Evolutionary conservation across 2,329 filamentous ascomycete species (phyloP).

Genomic region (Magnaporthiopsis poae): DNA sequence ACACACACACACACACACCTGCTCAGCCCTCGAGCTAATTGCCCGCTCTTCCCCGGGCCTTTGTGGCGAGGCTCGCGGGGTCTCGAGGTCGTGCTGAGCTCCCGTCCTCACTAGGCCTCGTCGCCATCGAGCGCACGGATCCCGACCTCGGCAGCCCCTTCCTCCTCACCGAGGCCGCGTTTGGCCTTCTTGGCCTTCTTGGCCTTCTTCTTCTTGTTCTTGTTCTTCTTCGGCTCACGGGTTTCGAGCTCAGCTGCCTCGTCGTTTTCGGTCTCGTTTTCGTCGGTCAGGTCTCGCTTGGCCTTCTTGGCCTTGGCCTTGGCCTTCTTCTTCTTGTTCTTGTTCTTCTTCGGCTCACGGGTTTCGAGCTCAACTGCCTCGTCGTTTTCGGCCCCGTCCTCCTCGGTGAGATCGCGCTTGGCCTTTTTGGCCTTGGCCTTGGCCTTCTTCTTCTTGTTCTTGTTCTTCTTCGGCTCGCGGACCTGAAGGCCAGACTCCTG

Average conservation of each 20-base stretch:
- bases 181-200: conserved; percentile 14
- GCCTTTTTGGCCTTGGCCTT: conserved; percentile 7
- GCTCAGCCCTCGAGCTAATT: too few relatives aligned
- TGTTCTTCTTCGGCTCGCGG: too few relatives aligned
- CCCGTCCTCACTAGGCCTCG: neutral
- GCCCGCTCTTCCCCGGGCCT: conserved; percentile 5
- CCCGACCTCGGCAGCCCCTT: conserved; percentile 10
- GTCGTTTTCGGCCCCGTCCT: neutral
- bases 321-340: conserved; percentile 5
- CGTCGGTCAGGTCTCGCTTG: conserved; percentile 8
- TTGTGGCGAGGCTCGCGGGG: conserved; percentile 10
- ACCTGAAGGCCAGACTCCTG: neutral
- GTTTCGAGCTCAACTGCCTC: conserved; percentile 10
- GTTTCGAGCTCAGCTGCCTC: conserved; percentile 12
- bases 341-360: conserved; percentile 2
- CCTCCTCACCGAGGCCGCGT: conserved; percentile 1
- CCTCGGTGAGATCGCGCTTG: conserved; percentile 9
- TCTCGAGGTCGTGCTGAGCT: neutral
- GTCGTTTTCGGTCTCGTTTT: neutral
- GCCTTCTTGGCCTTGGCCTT: conserved; percentile 6
- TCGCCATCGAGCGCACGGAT: conserved; percentile 1
- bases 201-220: conserved; percentile 9
- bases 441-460: neutral
- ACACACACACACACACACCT: too few relatives aligned
- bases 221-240: conserved; percentile 13